phyloP scores from a whole-genome alignment of 2,329 filamentous ascomycete species.

The Uncinocarpus reesii region DNA sequence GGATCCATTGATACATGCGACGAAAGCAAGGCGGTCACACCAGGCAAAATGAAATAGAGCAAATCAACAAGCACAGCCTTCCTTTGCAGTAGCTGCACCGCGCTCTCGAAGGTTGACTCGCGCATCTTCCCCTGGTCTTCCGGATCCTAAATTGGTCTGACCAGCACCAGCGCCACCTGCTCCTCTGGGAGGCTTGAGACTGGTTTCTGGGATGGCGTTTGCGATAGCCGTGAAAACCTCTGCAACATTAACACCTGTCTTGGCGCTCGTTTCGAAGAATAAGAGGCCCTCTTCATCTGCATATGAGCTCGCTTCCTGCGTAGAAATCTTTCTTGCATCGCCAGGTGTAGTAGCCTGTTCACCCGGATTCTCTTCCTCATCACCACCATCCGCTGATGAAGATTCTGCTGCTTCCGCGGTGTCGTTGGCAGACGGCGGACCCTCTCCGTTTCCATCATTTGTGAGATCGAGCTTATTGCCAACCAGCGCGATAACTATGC shows the following conservation, averaged over 20 bases:
- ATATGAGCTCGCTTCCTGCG: slow-evolving; percentile 83
- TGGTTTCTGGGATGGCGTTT: slow-evolving; percentile 94
- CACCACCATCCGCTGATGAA: not conserved
- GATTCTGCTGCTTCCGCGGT: slow-evolving; percentile 4
- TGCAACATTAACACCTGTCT: slow-evolving; percentile 86
- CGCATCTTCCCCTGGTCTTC: slow-evolving; percentile 39
- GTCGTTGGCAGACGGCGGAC: slow-evolving; percentile 1
- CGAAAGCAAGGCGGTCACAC: slow-evolving; percentile 2
- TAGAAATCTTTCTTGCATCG: slow-evolving; percentile 77
- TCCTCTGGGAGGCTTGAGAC: slow-evolving; percentile 73
- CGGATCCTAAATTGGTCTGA: slow-evolving; percentile 47
- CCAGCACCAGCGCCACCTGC: slow-evolving; percentile 47
- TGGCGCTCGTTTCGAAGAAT: slow-evolving; percentile 97
- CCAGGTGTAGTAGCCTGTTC: slow-evolving; percentile 48
- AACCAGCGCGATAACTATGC: slow-evolving; percentile 96
- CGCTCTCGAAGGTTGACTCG: slow-evolving; percentile 74
- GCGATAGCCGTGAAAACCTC: slow-evolving; percentile 98
- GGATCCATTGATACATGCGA: slow-evolving; percentile 9
- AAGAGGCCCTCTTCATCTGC: slow-evolving; percentile 88
- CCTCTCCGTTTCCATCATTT: slow-evolving; percentile 52
- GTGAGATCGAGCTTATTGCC: slow-evolving; percentile 98
- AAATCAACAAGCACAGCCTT: slow-evolving; percentile 73
- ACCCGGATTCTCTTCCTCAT: slow-evolving; percentile 43
- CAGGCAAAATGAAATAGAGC: not conserved
- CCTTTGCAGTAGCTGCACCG: slow-evolving; percentile 66